These are phyloP conservation scores for Proliferodiscus dingleyae DNA, from an alignment of 2,329 filamentous ascomycete genomes.

Conservation along the genomic window DNA sequence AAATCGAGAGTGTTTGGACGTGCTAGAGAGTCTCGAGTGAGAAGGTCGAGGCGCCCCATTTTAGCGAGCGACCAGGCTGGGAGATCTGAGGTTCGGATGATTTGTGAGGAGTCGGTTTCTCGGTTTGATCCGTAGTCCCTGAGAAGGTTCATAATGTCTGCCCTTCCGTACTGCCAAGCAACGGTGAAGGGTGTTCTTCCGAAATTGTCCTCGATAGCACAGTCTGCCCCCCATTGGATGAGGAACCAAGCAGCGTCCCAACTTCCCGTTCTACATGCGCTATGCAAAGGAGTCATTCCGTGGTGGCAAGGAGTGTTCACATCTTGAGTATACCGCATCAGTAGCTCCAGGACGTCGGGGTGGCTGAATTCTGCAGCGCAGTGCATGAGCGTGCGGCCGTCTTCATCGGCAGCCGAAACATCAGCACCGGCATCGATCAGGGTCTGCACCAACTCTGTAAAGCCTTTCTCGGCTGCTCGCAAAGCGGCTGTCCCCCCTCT, in stretches of 20 bases:
- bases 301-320: conserved; percentile 7
- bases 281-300: conserved; percentile 18
- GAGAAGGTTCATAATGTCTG: conserved; percentile 7
- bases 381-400: conserved; percentile 12
- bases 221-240: conserved; percentile 10
- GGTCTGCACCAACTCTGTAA: neutral
- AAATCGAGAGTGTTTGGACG: conserved; percentile 4
- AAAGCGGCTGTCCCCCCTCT: conserved; percentile 9
- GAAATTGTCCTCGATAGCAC: conserved; percentile 4
- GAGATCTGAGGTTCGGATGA: neutral
- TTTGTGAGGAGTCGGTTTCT: neutral
- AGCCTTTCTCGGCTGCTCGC: conserved; percentile 6
- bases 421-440: conserved; percentile 5
- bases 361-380: conserved; percentile 9
- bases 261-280: conserved; percentile 7
- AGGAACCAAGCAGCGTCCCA: conserved; percentile 4
- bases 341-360: conserved; percentile 2
- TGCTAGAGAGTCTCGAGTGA: no score
- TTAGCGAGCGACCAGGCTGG: conserved; percentile 15
- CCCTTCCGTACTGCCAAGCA: conserved; percentile 14
- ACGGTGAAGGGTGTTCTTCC: conserved; percentile 8
- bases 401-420: conserved; percentile 8
- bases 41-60: neutral
- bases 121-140: no score
- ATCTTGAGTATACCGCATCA: neutral